phyloP scores from a whole-genome alignment of 164 flowering plant species.

The Chimonanthus praecox region DNA sequence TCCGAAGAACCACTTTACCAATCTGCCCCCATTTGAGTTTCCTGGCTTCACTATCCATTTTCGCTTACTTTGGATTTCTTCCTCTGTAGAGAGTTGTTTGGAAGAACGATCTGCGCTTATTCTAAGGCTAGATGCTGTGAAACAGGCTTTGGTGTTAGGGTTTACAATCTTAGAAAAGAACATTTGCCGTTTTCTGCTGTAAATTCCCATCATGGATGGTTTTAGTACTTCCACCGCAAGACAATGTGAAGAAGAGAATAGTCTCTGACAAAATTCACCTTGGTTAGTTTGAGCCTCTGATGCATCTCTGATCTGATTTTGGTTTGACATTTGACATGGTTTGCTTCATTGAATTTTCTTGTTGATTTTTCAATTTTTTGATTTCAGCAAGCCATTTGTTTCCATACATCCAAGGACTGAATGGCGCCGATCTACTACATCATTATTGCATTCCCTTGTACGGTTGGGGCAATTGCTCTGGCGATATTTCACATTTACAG shows the following conservation, averaged over 20 bases:
- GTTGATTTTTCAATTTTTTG: background rate
- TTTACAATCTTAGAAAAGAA: background rate
- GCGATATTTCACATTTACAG: constrained; percentile 81
- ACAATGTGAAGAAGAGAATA: background rate
- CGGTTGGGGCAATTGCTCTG: constrained; percentile 63
- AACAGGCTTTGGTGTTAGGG: background rate
- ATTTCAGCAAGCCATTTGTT: background rate
- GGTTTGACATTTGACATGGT: too few relatives aligned
- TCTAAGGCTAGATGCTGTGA: background rate
- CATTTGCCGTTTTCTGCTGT: background rate
- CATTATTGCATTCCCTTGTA: constrained; percentile 68
- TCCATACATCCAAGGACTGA: background rate
- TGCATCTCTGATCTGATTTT: background rate
- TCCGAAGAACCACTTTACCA: too few relatives aligned
- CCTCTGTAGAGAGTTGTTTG: background rate
- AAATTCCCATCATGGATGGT: background rate
- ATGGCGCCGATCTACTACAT: constrained; percentile 50
- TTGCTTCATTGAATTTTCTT: background rate
- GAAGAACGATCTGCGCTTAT: background rate
- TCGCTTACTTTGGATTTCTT: background rate
- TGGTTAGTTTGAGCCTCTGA: background rate
- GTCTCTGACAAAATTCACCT: background rate
- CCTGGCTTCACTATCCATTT: background rate
- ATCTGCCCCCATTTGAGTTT: too few relatives aligned
- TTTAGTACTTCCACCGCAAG: background rate